phyloP scores from a whole-genome alignment of 257 asterid species.

The Nicotiana paniculata region DNA sequence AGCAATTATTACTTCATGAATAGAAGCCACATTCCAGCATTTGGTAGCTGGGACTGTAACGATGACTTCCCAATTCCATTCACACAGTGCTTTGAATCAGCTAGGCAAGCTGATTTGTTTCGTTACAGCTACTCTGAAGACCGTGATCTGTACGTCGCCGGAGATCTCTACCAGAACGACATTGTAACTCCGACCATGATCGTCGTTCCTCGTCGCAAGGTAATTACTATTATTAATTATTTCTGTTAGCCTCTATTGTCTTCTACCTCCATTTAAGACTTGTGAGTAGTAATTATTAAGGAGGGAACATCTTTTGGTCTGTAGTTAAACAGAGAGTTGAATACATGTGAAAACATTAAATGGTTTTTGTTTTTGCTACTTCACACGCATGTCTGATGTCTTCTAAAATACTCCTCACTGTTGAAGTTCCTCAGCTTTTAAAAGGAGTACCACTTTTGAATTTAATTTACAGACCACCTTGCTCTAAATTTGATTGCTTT shows the following conservation, averaged over 20 bases:
- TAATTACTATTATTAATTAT: neutral
- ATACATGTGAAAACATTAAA: neutral
- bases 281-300: neutral
- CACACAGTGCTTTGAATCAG: slow-evolving; percentile 76
- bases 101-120: slow-evolving; percentile 40
- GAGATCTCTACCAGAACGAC: slow-evolving; percentile 59
- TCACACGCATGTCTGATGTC: neutral
- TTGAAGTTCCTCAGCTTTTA: no score
- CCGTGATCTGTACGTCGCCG: slow-evolving; percentile 72
- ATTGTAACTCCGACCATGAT: slow-evolving; percentile 69
- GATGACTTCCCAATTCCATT: slow-evolving; percentile 44
- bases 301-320: neutral
- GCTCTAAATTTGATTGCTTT: no score
- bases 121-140: slow-evolving; percentile 53
- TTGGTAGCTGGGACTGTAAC: slow-evolving; percentile 84
- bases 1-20: neutral
- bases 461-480: no score
- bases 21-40: slow-evolving; percentile 69
- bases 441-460: no score
- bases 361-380: neutral
- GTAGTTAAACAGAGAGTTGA: neutral
- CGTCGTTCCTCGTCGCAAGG: slow-evolving; percentile 68
- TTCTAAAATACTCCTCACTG: no score
- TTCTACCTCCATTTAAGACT: neutral
- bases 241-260: neutral